These are phyloP conservation scores for Lactarius pseudohatsudake DNA, from an alignment of 768 basidiomycete species.

Conservation along the genomic window DNA sequence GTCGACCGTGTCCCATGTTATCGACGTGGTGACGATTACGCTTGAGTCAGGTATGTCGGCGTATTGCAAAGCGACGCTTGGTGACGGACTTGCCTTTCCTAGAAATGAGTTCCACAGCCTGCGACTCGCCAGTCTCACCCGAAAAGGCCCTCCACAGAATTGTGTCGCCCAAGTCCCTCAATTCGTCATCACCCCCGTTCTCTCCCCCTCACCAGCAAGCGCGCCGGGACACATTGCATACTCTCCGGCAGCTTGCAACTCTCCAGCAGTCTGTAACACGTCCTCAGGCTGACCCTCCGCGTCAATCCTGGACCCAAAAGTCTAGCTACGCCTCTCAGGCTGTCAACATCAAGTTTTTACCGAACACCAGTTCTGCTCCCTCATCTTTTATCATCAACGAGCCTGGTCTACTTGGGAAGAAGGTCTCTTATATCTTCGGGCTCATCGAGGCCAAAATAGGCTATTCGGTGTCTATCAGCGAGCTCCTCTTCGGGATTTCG, in stretches of 20 bases:
- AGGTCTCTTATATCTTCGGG: not conserved
- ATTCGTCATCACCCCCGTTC: too few relatives aligned
- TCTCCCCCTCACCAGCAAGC: too few relatives aligned
- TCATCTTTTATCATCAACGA: not conserved
- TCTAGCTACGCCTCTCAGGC: not conserved
- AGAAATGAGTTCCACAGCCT: not conserved
- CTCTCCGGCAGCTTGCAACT: not conserved
- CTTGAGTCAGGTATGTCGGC: conserved; percentile 7
- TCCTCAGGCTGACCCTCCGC: too few relatives aligned
- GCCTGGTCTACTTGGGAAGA: not conserved
- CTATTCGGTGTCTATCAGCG: not conserved
- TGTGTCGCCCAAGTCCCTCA: not conserved
- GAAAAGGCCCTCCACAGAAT: too few relatives aligned
- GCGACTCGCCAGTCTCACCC: not conserved
- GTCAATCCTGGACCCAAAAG: too few relatives aligned
- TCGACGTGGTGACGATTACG: conserved; percentile 3
- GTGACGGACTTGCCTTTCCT: not conserved
- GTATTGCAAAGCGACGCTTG: not conserved
- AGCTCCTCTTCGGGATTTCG: not conserved
- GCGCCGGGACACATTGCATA: too few relatives aligned
- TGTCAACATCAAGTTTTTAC: conserved; percentile 2
- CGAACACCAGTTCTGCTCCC: not conserved
- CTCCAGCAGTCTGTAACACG: not conserved
- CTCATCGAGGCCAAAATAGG: not conserved
- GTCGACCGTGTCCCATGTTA: not conserved